Evolutionary conservation across 257 asterid species (phyloP).

Genomic region (Nicotiana otophora): DNA sequence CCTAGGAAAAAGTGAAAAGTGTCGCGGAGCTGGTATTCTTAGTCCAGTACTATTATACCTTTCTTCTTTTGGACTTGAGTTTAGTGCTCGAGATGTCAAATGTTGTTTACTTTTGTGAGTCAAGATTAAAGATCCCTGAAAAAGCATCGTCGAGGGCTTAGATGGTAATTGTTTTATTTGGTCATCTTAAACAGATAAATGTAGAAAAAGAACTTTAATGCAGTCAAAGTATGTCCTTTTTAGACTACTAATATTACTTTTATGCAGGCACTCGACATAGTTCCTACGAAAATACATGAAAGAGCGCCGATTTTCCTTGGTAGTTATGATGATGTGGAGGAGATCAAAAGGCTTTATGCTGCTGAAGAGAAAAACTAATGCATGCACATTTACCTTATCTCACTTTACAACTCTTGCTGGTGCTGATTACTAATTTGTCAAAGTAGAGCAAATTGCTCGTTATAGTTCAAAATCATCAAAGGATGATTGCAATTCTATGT

Average conservation of each 20-base stretch:
- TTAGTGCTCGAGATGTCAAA: background rate
- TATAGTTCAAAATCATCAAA: background rate
- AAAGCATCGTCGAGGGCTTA: too few relatives aligned
- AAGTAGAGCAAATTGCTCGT: background rate
- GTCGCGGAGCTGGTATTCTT: background rate
- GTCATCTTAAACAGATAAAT: too few relatives aligned
- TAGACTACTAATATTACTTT: background rate
- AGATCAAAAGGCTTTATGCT: slow-evolving; percentile 75
- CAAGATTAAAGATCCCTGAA: background rate
- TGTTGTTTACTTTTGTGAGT: background rate
- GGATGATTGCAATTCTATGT: background rate
- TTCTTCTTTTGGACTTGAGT: background rate
- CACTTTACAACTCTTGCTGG: background rate
- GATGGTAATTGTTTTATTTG: too few relatives aligned
- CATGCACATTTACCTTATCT: slow-evolving; percentile 4
- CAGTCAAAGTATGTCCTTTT: background rate
- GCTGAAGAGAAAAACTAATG: slow-evolving; percentile 47
- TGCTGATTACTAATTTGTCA: slow-evolving; percentile 3
- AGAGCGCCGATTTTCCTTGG: slow-evolving; percentile 93
- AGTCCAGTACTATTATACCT: background rate
- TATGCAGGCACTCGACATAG: slow-evolving; percentile 74
- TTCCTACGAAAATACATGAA: slow-evolving; percentile 79
- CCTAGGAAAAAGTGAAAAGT: background rate
- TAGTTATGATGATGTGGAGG: slow-evolving; percentile 91
- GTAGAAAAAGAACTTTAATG: background rate